A percentile compares a stretch with the other conserved stretches of the same genome.
These are phyloP conservation scores for Citrus reticulata DNA, from an alignment of 345 rosid genomes.

Conservation along the genomic window DNA sequence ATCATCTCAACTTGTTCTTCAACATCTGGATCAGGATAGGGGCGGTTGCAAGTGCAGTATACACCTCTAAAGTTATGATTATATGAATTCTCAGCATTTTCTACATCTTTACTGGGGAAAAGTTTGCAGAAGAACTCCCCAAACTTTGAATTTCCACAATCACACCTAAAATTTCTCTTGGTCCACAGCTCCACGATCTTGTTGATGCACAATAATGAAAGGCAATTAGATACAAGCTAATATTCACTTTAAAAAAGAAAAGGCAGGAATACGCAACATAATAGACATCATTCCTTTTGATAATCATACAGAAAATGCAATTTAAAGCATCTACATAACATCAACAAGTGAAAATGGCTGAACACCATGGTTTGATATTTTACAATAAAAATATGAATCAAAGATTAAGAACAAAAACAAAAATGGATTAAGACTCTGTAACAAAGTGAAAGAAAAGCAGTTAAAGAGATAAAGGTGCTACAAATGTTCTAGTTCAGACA, in stretches of 20 bases:
- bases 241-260: neutral
- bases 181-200: conserved; percentile 96
- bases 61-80: conserved; percentile 92
- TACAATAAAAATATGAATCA: neutral
- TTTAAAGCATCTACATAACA: neutral
- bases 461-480: neutral
- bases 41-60: conserved; percentile 76
- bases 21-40: conserved; percentile 89
- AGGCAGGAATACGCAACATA: neutral
- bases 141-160: conserved; percentile 93
- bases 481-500: neutral
- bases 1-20: conserved; percentile 96
- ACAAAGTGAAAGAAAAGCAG: neutral
- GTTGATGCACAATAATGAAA: neutral
- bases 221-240: neutral
- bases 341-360: neutral
- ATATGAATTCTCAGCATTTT: conserved; percentile 72
- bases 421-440: neutral
- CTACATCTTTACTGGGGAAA: conserved; percentile 63
- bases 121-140: conserved; percentile 83
- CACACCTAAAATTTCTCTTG: conserved; percentile 86
- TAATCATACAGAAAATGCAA: neutral
- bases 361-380: neutral
- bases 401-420: neutral
- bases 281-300: neutral